Evolutionary conservation across 2,329 filamentous ascomycete species (phyloP).

Genomic region (Trichoderma atroviride): DNA sequence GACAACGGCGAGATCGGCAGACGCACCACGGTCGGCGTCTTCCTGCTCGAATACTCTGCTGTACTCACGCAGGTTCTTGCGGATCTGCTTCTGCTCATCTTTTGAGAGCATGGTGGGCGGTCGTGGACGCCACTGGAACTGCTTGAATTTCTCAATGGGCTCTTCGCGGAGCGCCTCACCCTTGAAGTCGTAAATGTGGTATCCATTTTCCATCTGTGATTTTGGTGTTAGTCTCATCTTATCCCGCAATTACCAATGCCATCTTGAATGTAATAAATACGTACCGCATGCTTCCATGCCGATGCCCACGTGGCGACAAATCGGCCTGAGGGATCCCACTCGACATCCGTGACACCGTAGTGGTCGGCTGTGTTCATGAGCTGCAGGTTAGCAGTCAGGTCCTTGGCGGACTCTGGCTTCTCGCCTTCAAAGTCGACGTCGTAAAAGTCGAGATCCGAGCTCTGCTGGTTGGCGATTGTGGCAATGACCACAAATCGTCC

Average conservation of each 20-base stretch:
- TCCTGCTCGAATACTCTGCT: constrained; percentile 92
- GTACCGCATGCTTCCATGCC: constrained; percentile 93
- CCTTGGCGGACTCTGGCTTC: constrained; percentile 90
- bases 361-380: constrained; percentile 93
- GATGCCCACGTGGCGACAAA: constrained; percentile 93
- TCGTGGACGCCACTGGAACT: constrained; percentile 91
- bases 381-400: constrained; percentile 91
- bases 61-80: constrained; percentile 98
- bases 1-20: constrained; percentile 90
- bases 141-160: constrained; percentile 95
- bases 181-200: constrained; percentile 96
- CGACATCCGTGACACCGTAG: constrained; percentile 95
- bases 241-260: not conserved
- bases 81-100: constrained; percentile 96
- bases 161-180: constrained; percentile 88
- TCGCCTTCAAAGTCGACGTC: constrained; percentile 98
- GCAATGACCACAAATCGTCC: constrained; percentile 94
- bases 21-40: constrained; percentile 89
- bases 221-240: not conserved
- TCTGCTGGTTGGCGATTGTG: constrained; percentile 89
- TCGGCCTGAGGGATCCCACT: constrained; percentile 96
- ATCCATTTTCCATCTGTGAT: constrained; percentile 94
- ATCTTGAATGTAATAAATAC: constrained; percentile 39
- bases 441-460: constrained; percentile 95
- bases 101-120: constrained; percentile 89